Evolutionary conservation across 306 rosid genomes (phyloP), one percentile per base, ranked within the genome.

Genomic region (Sindora glabra): DNA sequence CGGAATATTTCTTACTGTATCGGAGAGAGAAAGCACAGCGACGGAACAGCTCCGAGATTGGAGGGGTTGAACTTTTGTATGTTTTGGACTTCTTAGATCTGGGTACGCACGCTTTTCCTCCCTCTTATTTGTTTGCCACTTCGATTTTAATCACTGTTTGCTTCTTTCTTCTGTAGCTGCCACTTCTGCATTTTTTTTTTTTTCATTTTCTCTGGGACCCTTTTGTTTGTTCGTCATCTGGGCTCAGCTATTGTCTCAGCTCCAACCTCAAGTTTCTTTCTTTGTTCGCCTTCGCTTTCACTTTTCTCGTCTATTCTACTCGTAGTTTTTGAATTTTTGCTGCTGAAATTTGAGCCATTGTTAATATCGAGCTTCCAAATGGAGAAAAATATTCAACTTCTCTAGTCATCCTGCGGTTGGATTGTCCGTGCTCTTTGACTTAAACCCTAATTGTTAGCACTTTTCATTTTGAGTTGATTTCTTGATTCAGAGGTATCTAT

Each of bases 81-180:
- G 46, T 42, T 22, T 69, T 59, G 60, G 71, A 55, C 44, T 60
- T 61, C 30, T 46, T 65, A 79, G 83, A 74, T 79, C 83, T 74
- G 76, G 63, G 76, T 69, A 69, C 17, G 71, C 48, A 0, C 50
- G 22, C 25, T 30, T 71, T 57, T 62, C 25, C 19, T 40, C 22
- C 45, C 11, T 37, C 42, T 0, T 56, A 3, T 5, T 38, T 19
- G 0, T 34, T 45, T 29, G n/a, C 0, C 44, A 10, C 47, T 60
- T 12, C 0, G 5, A 48, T 62, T 56, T 56, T 54, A 47, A 6
- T 36, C 34, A 6, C n/a, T 47, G 1, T 27, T 68, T 29, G 42
- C 48, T 22, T 48, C 25, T 29, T 40, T 64, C 25, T 47, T 68
- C 34, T 57, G 36, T 32, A 64, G 45, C 46, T 64, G 65, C 8